Evolutionary conservation across 345 rosid genomes (phyloP).

Genomic region (Euphorbia peplus): DNA sequence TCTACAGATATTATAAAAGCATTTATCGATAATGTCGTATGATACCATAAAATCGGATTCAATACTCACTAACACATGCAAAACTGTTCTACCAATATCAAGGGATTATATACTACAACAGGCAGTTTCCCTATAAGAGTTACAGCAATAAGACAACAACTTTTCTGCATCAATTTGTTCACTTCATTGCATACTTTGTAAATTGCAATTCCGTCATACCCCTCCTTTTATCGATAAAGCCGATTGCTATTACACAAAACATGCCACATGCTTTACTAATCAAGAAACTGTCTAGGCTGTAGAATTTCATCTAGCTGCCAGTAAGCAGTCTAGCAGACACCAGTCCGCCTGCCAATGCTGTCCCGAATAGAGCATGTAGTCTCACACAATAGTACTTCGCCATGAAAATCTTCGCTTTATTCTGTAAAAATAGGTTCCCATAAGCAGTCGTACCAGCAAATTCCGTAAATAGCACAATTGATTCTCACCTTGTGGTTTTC

Average conservation of each 20-base stretch:
- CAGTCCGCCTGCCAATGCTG: conserved; percentile 69
- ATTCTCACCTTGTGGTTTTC: conserved; percentile 65
- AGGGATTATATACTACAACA: not conserved
- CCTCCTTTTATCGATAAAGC: not conserved
- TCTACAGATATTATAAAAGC: no score
- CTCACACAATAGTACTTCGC: conserved; percentile 91
- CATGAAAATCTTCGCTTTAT: conserved; percentile 77
- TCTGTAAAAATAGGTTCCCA: conserved; percentile 33
- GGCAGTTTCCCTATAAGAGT: not conserved
- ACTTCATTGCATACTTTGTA: not conserved
- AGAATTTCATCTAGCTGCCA: conserved; percentile 18
- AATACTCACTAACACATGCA: no score
- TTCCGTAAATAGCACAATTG: not conserved
- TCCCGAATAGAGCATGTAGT: conserved; percentile 71
- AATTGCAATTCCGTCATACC: not conserved
- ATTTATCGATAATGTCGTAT: no score
- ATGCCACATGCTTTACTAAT: not conserved
- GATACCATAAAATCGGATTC: no score
- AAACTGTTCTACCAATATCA: not conserved
- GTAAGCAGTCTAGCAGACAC: conserved; percentile 40
- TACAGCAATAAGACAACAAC: no score
- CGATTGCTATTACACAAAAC: not conserved
- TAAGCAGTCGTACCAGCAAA: not conserved
- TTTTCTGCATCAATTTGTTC: not conserved
- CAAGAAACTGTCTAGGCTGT: conserved; percentile 17